phyloP scores from a whole-genome alignment of 2,329 filamentous ascomycete species.

The Onygenales sp. region DNA sequence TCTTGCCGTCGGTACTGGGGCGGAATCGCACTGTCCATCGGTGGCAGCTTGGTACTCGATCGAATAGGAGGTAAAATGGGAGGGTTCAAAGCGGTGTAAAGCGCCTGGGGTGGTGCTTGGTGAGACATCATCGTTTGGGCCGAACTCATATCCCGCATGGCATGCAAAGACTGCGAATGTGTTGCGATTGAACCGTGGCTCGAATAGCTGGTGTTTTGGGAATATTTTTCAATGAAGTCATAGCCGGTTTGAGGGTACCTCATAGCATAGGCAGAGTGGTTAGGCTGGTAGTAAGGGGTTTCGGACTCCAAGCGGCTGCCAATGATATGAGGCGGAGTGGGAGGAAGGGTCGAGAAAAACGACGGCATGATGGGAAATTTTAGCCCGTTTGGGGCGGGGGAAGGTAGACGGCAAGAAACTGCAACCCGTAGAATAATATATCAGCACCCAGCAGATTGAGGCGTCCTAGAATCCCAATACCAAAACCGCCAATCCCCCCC shows the following conservation, averaged over 20 bases:
- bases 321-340: constrained; percentile 32
- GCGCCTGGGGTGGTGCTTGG: constrained; percentile 18
- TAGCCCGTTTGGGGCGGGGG: constrained; percentile 24
- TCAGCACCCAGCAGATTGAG: constrained; percentile 15
- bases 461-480: constrained; percentile 2
- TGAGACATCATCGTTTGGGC: constrained; percentile 18
- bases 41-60: constrained; percentile 28
- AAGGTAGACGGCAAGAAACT: constrained; percentile 24
- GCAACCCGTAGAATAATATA: constrained; percentile 9
- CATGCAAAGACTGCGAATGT: constrained; percentile 21
- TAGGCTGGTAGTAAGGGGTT: constrained; percentile 29
- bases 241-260: constrained; percentile 35
- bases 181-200: constrained; percentile 26
- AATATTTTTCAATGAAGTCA: constrained; percentile 38
- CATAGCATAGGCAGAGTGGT: constrained; percentile 27
- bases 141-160: constrained; percentile 25
- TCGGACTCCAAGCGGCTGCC: constrained; percentile 29
- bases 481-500: constrained; percentile 1
- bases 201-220: constrained; percentile 22
- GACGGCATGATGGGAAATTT: constrained; percentile 29
- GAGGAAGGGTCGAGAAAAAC: constrained; percentile 32
- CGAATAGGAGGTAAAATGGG: constrained; percentile 33
- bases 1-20: constrained; percentile 34
- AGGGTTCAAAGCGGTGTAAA: constrained; percentile 24
- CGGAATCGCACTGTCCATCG: constrained; percentile 32